Evolutionary conservation across 441 rosid genomes (phyloP), one percentile per base, ranked within the genome.

Genomic region (Caryocar brasiliense): DNA sequence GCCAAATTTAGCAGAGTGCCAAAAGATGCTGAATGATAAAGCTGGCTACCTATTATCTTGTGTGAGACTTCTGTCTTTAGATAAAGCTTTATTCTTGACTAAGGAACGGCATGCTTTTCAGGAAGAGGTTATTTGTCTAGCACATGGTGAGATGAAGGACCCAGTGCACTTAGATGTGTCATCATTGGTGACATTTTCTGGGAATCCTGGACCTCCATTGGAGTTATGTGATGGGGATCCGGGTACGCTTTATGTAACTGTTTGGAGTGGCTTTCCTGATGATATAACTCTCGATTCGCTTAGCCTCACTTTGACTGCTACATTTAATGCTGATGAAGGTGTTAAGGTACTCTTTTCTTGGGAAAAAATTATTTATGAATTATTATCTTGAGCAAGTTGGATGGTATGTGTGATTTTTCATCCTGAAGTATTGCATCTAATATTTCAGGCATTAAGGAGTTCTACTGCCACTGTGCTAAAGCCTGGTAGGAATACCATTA

Each of bases 201-300:
- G 97, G 55, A 85, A 78, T 65, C 77, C 85, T 45, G 91, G 97
- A 17, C 91, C 89, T 68, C 85, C 90, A 9, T 65, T 89, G 71
- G 81, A 82, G 66, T 70, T 93, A 65, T 82, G 97, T 78, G 97
- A 86, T 73, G 96, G 96, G 56, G 99, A 93, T 78, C 95, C 95
- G 19, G 96, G 95, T 35, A 75, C 62, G 63, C 80, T 93, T 34
- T 86, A 85, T 53, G 86, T 93, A 23, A 81, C 81, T 49, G 85
- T 89, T 34, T 86, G 97, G 99, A 93, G 99, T 67, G 97, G 96
- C 41, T 93, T 93, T 73, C 97, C 97, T 62, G 87, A 86, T 71
- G 86, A 89, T 59, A 89, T 93, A 71, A 93, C 94, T 40, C 86
- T 93, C 64, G 97, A 86, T 75, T 84, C 89, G 3, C 86, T 89